Conservation (phyloP, 768 basidiomycete species). For the Ramaria rubella region DNA sequence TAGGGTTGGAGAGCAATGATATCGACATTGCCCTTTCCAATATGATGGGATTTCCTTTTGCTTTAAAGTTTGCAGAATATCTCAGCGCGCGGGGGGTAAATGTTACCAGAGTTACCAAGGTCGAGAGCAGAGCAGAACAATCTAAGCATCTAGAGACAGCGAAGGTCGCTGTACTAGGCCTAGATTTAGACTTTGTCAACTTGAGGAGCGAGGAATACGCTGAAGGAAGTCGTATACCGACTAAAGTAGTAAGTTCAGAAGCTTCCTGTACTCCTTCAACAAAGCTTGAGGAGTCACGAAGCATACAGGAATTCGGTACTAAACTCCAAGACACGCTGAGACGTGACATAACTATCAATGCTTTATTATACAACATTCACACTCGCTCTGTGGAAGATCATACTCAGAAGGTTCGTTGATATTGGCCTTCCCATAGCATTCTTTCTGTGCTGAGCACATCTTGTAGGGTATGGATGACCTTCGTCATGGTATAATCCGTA, state of each 20-base stretch:
- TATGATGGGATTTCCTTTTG: constrained; percentile 89
- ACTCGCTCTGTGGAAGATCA: constrained; percentile 79
- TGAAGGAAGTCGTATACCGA: constrained; percentile 81
- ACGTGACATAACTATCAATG: constrained; percentile 91
- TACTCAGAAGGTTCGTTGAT: constrained; percentile 56
- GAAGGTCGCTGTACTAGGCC: constrained; percentile 67
- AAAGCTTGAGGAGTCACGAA: background rate
- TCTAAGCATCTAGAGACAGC: constrained; percentile 98
- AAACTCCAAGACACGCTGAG: constrained; percentile 86
- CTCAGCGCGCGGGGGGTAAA: constrained; percentile 45
- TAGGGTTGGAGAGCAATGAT: constrained; percentile 78
- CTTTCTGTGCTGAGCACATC: background rate
- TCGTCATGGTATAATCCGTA: constrained; percentile 69
- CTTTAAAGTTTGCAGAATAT: constrained; percentile 66
- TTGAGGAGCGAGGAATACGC: constrained; percentile 90
- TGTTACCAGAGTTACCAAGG: constrained; percentile 63
- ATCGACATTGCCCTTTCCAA: constrained; percentile 87
- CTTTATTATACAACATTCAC: constrained; percentile 94
- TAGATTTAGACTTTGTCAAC: constrained; percentile 92
- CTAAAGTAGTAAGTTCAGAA: constrained; percentile 57
- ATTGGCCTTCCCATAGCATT: background rate
- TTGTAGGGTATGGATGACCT: constrained; percentile 83
- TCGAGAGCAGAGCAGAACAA: constrained; percentile 93
- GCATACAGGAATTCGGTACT: constrained; percentile 75
- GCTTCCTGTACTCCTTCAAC: background rate